phyloP scores from a whole-genome alignment of 1,284 basidiomycete genomes.

The Pholiota adiposa region DNA sequence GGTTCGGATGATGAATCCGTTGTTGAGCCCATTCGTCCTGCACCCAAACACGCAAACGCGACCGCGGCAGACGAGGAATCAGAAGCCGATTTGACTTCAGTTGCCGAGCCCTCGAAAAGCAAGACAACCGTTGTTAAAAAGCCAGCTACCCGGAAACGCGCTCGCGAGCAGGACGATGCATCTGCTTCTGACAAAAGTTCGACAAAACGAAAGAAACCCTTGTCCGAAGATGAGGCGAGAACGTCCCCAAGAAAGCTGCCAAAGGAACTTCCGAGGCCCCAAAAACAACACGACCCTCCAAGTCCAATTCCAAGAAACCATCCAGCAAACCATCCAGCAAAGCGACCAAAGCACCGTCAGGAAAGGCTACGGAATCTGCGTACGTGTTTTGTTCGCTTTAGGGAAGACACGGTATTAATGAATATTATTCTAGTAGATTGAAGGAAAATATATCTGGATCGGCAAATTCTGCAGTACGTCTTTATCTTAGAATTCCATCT shows the following conservation, averaged over 20 bases:
- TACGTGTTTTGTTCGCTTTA: slow-evolving; percentile 5
- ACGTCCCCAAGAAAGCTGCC: not conserved
- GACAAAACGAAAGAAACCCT: slow-evolving; percentile 16
- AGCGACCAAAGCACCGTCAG: not conserved
- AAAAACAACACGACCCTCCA: slow-evolving; percentile 2
- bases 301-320: slow-evolving; percentile 14
- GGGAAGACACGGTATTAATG: not conserved
- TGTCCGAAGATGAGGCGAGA: not conserved
- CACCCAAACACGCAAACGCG: slow-evolving; percentile 11
- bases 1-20: slow-evolving; percentile 1
- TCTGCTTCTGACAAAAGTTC: slow-evolving; percentile 7
- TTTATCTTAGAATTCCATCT: not conserved
- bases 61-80: not conserved
- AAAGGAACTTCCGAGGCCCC: not conserved
- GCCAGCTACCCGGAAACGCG: slow-evolving; percentile 8
- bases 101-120: not conserved
- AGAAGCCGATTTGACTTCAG: not conserved
- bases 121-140: not conserved
- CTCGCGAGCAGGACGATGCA: not conserved
- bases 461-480: slow-evolving; percentile 3
- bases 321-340: slow-evolving; percentile 10
- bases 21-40: not conserved
- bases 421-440: slow-evolving; percentile 18
- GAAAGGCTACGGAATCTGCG: slow-evolving; percentile 11
- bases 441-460: slow-evolving; percentile 20